Evolutionary conservation across 1,139 yeast species (phyloP), one percentile per base, ranked within the genome.

Genomic region (Saccharomyces uvarum): DNA sequence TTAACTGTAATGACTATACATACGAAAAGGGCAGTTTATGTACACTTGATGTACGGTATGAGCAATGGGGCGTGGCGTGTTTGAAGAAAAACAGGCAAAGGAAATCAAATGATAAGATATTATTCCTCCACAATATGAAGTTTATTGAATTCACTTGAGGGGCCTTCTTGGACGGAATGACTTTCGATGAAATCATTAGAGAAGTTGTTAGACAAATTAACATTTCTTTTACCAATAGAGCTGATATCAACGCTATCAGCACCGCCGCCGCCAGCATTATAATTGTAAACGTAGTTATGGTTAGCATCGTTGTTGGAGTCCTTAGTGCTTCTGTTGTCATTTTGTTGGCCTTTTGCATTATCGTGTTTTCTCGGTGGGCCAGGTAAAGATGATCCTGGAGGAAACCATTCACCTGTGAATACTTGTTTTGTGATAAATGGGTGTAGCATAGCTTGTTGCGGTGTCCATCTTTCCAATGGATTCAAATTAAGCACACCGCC

Each of bases 401-500:
- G 81, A 50, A 66, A 67, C 82, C 82, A 78, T 38, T 65, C 67
- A 1, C 78, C 80, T 16, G 65, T 64, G 59, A 78, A 78, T 42
- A 69, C 70, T 49, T 72, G 74, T 42, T 75, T 78, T 2, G 85
- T 85, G 21, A 93, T 82, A 70, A 95, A 93, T 0, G 98, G 98
- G 72, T 95, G 99, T 71, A 83, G 77, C 26, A 86, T 77, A 0
- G 98, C 99, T 69, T 93, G 97, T 63, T 89, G 97, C 9, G 99
- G 99, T 0, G 97, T 89, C 84, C 97, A 86, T 63, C 99, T 79
- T 69, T 91, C 97, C 63, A 93, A 77, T 0, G 99, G 99, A 70
- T 91, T 91, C 67, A 89, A 73, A 62, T 86, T 88, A 57, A 93
- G 75, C 9, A 88, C 79, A 41, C 96, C 96, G 50, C 77, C 73